These are phyloP conservation scores for Ballota nigra DNA, from an alignment of 257 asterid genomes.

Conservation along the genomic window DNA sequence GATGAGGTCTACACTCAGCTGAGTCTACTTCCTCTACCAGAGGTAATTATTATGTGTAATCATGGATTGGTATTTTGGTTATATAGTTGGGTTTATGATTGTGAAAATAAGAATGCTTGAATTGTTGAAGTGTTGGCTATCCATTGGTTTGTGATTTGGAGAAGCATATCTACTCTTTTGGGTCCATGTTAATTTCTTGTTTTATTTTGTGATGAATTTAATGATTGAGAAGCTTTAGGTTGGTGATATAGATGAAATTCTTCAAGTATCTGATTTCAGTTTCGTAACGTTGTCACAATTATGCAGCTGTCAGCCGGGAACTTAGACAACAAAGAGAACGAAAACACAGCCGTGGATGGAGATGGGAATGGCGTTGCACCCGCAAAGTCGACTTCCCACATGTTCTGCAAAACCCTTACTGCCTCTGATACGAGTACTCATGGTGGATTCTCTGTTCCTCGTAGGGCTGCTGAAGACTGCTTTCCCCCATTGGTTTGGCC, in stretches of 20 bases:
- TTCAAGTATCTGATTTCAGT: not conserved
- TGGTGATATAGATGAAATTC: not conserved
- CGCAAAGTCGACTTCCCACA: conserved; percentile 76
- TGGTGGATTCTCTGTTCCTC: conserved; percentile 99
- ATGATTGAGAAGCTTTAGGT: not conserved
- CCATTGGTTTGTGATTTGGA: not conserved
- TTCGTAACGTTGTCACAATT: conserved; percentile 17
- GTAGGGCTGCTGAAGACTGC: conserved; percentile 99
- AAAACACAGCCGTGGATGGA: conserved; percentile 44
- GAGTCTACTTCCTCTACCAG: conserved; percentile 71
- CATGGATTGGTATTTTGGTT: not conserved
- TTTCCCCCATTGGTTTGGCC: conserved; percentile 89
- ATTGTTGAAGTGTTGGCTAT: not conserved
- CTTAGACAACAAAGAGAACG: conserved; percentile 61
- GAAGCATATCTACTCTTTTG: not conserved
- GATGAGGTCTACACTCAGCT: conserved; percentile 97
- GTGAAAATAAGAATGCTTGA: not conserved
- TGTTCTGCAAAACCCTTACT: conserved; percentile 97
- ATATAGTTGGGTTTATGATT: conserved; percentile 10
- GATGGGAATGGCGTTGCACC: conserved; percentile 50
- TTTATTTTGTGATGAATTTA: not conserved
- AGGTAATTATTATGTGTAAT: conserved; percentile 55
- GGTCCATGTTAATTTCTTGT: not conserved
- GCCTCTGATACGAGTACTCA: conserved; percentile 98
- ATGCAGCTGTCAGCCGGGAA: conserved; percentile 46